Conservation (phyloP, 2,329 filamentous ascomycete genomes). For the Fonsecaea nubica region DNA sequence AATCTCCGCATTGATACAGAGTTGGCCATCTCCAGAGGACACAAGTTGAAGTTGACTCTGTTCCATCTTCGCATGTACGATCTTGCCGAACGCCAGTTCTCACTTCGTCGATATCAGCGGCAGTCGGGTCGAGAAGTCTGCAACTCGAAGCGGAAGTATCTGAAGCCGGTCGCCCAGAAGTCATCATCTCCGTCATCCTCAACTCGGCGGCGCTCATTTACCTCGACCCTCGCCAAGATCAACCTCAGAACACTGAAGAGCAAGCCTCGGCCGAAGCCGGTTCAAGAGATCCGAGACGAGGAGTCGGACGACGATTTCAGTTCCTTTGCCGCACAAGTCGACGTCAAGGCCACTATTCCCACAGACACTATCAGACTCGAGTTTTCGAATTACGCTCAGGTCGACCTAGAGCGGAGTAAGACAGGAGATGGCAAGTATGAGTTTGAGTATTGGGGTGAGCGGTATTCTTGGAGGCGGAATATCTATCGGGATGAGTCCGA, state of each 20-base stretch:
- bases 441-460: conserved; percentile 91
- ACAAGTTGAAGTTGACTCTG: conserved; percentile 72
- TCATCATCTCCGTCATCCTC: conserved; percentile 18
- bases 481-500: conserved; percentile 69
- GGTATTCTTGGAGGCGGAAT: conserved; percentile 82
- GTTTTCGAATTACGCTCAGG: conserved; percentile 95
- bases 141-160: conserved; percentile 75
- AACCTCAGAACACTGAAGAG: conserved; percentile 58
- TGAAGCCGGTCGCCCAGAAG: conserved; percentile 48
- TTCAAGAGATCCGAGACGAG: conserved; percentile 59
- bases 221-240: conserved; percentile 63
- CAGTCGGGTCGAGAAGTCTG: conserved; percentile 94
- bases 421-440: conserved; percentile 79
- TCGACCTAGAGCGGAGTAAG: conserved; percentile 71
- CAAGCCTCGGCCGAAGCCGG: conserved; percentile 65
- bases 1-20: conserved; percentile 88
- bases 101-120: conserved; percentile 86
- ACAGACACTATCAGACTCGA: conserved; percentile 87
- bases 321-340: conserved; percentile 30
- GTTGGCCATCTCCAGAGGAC: conserved; percentile 63
- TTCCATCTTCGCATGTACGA: conserved; percentile 97
- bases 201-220: conserved; percentile 62
- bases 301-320: conserved; percentile 40
- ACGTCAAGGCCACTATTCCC: conserved; percentile 46
- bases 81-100: conserved; percentile 83